Conservation (phyloP, 805 yeast species). For the Yarrowia porcina region DNA sequence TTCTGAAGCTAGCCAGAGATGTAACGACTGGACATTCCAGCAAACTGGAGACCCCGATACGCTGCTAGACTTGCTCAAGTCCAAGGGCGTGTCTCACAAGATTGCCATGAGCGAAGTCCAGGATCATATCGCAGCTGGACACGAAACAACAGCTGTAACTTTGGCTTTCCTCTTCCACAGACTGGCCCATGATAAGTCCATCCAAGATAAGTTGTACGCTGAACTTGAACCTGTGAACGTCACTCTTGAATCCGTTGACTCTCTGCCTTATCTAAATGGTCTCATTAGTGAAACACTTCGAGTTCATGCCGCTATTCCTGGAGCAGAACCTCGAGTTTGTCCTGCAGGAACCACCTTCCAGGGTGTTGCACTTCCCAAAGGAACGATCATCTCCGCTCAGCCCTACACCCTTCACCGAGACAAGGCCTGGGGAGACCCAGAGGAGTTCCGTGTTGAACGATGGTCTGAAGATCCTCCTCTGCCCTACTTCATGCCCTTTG, state of each 20-base stretch:
- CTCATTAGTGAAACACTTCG: background rate
- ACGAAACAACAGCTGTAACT: slow-evolving; percentile 69
- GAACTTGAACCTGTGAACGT: background rate
- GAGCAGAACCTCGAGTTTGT: slow-evolving; percentile 6
- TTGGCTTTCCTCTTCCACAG: slow-evolving; percentile 46
- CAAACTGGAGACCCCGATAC: slow-evolving; percentile 9
- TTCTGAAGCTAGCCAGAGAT: background rate
- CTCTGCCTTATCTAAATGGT: slow-evolving; percentile 2
- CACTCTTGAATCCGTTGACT: background rate
- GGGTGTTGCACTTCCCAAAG: background rate
- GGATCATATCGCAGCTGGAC: slow-evolving; percentile 75
- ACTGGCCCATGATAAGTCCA: slow-evolving; percentile 44
- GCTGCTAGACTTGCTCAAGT: background rate
- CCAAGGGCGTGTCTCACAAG: slow-evolving; percentile 33
- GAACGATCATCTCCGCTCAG: background rate
- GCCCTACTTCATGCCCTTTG: slow-evolving; percentile 62
- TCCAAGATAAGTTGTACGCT: slow-evolving; percentile 6
- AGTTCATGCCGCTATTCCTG: slow-evolving; percentile 13
- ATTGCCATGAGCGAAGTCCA: slow-evolving; percentile 49
- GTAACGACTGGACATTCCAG: slow-evolving; percentile 8
- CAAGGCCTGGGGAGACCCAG: slow-evolving; percentile 3
- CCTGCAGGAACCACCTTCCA: background rate
- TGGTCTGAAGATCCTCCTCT: slow-evolving; percentile 49
- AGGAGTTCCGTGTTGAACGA: background rate
- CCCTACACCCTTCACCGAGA: slow-evolving; percentile 6